Base-by-base conservation (phyloP, 179 eudicot genomes). In the Silene coronaria region DNA sequence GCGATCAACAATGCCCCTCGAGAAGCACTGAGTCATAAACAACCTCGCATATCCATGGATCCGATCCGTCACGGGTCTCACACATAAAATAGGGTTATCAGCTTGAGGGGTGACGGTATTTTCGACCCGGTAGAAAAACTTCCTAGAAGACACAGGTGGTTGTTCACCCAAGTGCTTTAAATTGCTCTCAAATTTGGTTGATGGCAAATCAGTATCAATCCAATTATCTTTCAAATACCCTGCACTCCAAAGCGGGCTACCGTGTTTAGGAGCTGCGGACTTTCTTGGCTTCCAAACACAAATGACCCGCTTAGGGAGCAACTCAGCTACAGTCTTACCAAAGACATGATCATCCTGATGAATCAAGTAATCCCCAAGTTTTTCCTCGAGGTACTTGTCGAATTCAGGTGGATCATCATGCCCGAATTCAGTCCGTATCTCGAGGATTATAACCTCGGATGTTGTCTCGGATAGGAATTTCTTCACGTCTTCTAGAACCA, bases 31-130 rank as follows among this genome's bases (percentile, higher is more conserved):
- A 5, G 83, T 77, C 46, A 92, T 86, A 53, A 94, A 94, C 77
- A 87, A 74, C 88, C 97, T 83, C 3, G 91, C 89, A 57, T 89
- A 90, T 11, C 83, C 82, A 69, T 86, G 98, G 68, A 94, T 92
- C 73, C 96, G 83, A 12, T 68, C 57, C 0, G 98, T 94, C 16
- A 94, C 98, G 0, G 98, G 94, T 71, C 70, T 87, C 17, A 94
- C 94, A 42, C 91, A 90, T 82, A 93, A 13, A 4, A 94, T 65
- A 6, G 89, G 97, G 71, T 92, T 92, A 81, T 94, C 96, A 0
- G 95, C 85, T 67, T 90, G 93, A 13, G 98, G 98, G n/a, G 98
- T 94, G 1, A 90, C 90, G 2, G 97, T 94, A 61, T 94, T 94
- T 82, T 90, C 98, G 27, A 92, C 97, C 82, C 97, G 79, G 83